These are phyloP conservation scores for Colletotrichum viniferum DNA, from an alignment of 2,329 filamentous ascomycete genomes.

Conservation along the genomic window DNA sequence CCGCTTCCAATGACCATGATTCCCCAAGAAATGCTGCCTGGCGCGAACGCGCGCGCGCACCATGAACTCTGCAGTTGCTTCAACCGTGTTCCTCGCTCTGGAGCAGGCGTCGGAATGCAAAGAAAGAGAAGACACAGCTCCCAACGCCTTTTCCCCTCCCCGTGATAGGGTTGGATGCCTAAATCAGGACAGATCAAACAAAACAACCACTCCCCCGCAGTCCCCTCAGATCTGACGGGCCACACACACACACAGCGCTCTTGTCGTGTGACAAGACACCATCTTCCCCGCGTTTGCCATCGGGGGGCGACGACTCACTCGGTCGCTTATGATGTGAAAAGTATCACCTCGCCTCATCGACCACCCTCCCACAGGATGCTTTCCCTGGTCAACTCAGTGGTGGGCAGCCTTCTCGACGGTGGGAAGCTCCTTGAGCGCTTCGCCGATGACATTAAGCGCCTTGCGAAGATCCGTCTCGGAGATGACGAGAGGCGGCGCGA, in stretches of 20 bases:
- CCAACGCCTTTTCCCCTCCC: not conserved
- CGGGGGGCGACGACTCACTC: not conserved
- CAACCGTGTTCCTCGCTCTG: not conserved
- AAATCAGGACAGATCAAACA: not conserved
- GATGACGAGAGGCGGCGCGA: slow-evolving; percentile 96
- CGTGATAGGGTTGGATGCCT: not conserved
- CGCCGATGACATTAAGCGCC: slow-evolving; percentile 79
- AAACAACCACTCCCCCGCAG: not conserved
- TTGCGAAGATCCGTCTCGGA: slow-evolving; percentile 83
- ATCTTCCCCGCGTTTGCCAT: not conserved
- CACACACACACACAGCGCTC: not conserved
- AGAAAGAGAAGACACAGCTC: not conserved
- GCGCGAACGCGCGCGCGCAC: not conserved
- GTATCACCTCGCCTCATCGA: not conserved
- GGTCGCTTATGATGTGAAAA: not conserved
- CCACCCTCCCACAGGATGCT: not conserved
- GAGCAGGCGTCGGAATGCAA: not conserved
- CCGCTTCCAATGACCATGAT: not conserved
- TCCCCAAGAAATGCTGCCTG: not conserved
- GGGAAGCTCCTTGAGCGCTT: slow-evolving; percentile 83
- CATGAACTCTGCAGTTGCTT: not conserved
- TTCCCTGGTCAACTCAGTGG: slow-evolving; percentile 33
- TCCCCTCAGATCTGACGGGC: not conserved
- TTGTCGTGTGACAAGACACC: not conserved
- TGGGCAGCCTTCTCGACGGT: slow-evolving; percentile 44